Base-by-base conservation (phyloP, 2,329 filamentous ascomycete species). In the Ceratocystis destructans region DNA sequence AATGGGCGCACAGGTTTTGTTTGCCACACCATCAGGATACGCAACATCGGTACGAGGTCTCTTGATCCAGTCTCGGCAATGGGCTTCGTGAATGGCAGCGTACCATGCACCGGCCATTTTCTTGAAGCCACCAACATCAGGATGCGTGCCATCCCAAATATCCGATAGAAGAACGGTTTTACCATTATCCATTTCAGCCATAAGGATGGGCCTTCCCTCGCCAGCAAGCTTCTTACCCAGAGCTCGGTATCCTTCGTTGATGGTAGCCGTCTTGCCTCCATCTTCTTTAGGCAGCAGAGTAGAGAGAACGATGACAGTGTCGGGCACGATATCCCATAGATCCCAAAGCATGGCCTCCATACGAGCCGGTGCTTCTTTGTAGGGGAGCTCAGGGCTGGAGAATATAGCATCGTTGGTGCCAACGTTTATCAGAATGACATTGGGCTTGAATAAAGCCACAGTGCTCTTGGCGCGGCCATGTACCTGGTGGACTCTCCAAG, bases 51-150 rank as follows among this genome's bases (percentile, higher is more conserved):
- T 10, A 25, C 3, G 46, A 5, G 70, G 69, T 1, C 41, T 22
- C 6, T 68, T 64, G 20, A 72, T 46, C 65, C 68, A 68, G 37
- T 61, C 69, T 2, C 53, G 46, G 7, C 68, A 68, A 20, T 68
- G 59, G 6, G 73, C 73, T 45, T 72, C 70, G 64, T 70, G 68
- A 62, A 76, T 71, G 25, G 72, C 71, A 0, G 59, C 66, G 64
- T 72, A 72, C 75, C 75, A 78, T 6, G 76, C 68, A 22, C 71
- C 70, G 41, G 76, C 77, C 76, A 79, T 78, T 71, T 77, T 77
- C 55, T 70, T 67, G 67, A 78, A 78, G 3, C 77, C 77, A 0
- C 15, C 70, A 41, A 77, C 74, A 22, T 72, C 71, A 0, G 77
- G 77, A 64, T 79, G 77, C 0, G 74, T 78, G 8, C 70, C 72